These are phyloP conservation scores for Cladosporium austrohemisphaericum DNA, from an alignment of 2,329 filamentous ascomycete species.

Conservation along the genomic window DNA sequence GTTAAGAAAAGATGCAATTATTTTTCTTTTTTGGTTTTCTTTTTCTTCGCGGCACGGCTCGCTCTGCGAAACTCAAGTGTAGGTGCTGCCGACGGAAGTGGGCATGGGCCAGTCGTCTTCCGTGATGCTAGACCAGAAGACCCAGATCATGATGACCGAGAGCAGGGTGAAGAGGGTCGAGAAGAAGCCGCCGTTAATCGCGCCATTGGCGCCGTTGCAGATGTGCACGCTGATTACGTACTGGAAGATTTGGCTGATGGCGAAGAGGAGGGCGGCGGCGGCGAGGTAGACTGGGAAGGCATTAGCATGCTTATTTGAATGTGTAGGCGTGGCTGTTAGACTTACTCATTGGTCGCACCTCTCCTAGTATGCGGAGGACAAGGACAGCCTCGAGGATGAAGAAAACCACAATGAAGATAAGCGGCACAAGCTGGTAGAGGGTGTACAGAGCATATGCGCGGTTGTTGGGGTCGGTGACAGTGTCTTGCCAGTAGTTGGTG, in stretches of 20 bases:
- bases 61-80: constrained; percentile 33
- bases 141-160: constrained; percentile 78
- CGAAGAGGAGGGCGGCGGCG: constrained; percentile 74
- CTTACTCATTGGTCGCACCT: constrained; percentile 81
- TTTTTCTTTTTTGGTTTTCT: not conserved
- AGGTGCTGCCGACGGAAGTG: constrained; percentile 37
- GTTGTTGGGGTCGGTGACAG: constrained; percentile 53
- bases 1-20: not conserved
- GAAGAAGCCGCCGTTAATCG: constrained; percentile 90
- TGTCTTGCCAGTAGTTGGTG: constrained; percentile 70
- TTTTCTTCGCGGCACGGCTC: too few relatives aligned
- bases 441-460: constrained; percentile 86
- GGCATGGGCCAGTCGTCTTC: constrained; percentile 92
- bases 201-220: constrained; percentile 75
- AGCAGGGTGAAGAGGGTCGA: constrained; percentile 88
- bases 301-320: too few relatives aligned
- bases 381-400: constrained; percentile 79
- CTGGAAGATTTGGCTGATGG: constrained; percentile 91
- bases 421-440: constrained; percentile 82
- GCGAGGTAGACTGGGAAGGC: constrained; percentile 69
- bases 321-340: too few relatives aligned
- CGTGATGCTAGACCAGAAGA: constrained; percentile 98
- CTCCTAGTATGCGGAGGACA: constrained; percentile 80
- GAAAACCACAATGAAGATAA: constrained; percentile 85
- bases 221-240: constrained; percentile 90